A percentile compares a stretch with the other conserved stretches of the same genome.
Evolutionary conservation across 306 rosid species (phyloP).

Genomic region (Senna siamea): DNA sequence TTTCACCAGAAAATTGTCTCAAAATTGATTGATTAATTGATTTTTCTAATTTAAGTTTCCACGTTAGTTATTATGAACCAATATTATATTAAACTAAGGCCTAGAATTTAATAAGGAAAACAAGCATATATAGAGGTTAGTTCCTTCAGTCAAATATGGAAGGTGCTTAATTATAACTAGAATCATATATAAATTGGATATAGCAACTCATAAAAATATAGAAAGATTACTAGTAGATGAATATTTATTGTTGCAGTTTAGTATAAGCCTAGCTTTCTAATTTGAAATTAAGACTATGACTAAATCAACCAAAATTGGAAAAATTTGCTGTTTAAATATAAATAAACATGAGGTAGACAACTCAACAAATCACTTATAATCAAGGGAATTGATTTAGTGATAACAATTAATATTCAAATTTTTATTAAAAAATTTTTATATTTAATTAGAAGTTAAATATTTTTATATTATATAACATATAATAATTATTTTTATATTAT

Average conservation of each 20-base stretch:
- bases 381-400: too few species aligned
- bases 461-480: too few species aligned
- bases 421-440: too few species aligned
- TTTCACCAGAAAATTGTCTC: background rate
- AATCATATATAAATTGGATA: background rate
- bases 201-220: background rate
- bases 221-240: background rate
- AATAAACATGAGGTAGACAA: constrained; percentile 12
- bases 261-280: constrained; percentile 3
- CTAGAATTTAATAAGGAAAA: background rate
- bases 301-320: constrained; percentile 20
- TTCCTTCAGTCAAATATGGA: background rate
- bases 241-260: constrained; percentile 38
- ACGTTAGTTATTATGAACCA: background rate
- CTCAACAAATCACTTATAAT: constrained; percentile 4
- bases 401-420: too few species aligned
- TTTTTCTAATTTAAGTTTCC: background rate
- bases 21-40: background rate
- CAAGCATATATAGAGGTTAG: background rate
- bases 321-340: constrained; percentile 16
- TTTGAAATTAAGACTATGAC: constrained; percentile 15
- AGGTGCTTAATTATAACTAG: background rate
- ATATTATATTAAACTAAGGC: background rate
- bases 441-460: too few species aligned
- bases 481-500: too few species aligned